Percentiles rank a stretch among this genome's conserved stretches.
Conservation (phyloP, 139 green algal genomes). For the Coccomyxa sp. region DNA sequence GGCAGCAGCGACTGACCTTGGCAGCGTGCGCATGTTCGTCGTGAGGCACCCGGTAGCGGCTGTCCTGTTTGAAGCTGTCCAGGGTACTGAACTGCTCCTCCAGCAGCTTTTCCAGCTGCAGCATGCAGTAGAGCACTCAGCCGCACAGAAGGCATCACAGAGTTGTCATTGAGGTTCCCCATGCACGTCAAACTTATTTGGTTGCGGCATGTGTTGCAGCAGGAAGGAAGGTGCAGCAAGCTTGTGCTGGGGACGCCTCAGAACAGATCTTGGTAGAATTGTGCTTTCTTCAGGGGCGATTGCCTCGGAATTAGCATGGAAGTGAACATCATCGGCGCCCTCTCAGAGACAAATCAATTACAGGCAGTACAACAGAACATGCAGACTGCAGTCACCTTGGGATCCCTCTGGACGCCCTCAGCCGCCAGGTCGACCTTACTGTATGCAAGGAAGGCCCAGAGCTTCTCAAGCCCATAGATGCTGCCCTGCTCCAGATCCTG, state of each 20-base stretch:
- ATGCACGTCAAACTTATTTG: no score
- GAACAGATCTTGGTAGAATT: constrained; percentile 55
- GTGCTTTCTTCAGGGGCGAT: constrained; percentile 23
- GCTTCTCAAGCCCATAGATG: constrained; percentile 97
- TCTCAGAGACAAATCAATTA: neutral
- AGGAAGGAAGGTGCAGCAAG: neutral
- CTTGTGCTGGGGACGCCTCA: constrained; percentile 19
- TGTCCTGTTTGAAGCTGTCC: constrained; percentile 67
- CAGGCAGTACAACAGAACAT: neutral
- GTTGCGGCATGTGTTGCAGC: neutral
- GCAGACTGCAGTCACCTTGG: constrained; percentile 18
- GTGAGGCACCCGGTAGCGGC: neutral
- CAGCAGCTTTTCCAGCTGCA: constrained; percentile 68
- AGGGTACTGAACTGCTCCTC: constrained; percentile 60
- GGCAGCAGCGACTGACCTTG: neutral
- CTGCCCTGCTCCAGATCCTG: constrained; percentile 71
- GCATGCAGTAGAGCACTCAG: neutral
- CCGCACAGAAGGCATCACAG: neutral
- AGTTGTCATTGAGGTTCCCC: neutral
- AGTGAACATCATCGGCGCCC: constrained; percentile 28
- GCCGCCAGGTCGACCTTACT: constrained; percentile 53
- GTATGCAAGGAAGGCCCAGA: constrained; percentile 95
- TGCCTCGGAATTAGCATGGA: constrained; percentile 53
- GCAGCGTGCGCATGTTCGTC: neutral
- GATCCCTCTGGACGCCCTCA: constrained; percentile 42